Evolutionary conservation across 148 eudicot species (phyloP), one percentile per base, ranked within the genome.

Genomic region (Nepenthes gracilis): DNA sequence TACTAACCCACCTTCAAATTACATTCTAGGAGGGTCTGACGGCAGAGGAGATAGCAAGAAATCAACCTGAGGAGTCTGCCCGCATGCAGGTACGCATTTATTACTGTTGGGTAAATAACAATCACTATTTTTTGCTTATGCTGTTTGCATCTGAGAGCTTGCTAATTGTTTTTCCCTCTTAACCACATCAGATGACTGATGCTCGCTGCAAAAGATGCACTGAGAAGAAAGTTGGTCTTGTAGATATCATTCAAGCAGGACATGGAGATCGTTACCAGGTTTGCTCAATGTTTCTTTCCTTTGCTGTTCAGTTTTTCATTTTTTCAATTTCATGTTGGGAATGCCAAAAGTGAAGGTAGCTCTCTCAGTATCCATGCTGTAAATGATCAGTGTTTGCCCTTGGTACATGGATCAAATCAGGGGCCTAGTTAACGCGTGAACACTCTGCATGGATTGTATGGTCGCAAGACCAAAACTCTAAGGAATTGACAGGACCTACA

Each of bases 251-350:
- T 57, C 87, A 85, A 83, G 81, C 94, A 58, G 96, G 94, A 59
- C 85, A 69, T 62, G 88, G 79, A 45, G 94, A 77, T 38, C 90
- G 98, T 54, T 92, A 88, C 71, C 96, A 85, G 96, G 98, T 92
- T 57, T 35, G 58, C 66, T 12, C 15, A 63, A 35, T 43, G 43
- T 50, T 35, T 32, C 35, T 33, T 58, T 47, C 14, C 58, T 54
- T 55, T 59, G 33, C 54, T 33, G 64, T 55, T 65, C 12, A 35
- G 60, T 61, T 6, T 45, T 45, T 45, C 15, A 10, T 5, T 49
- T 49, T 49, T 49, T 45, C 6, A 45, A 45, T 45, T 5, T 5
- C 11, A 45, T 5, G 11, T 5, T 5, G 11, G 11, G 48, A 45
- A 45, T 0, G 6, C 11, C 48, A 45, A 11, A 45, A 45, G 11